Conservation (phyloP, 1,139 yeast species). For the Maudiozyma humilis region DNA sequence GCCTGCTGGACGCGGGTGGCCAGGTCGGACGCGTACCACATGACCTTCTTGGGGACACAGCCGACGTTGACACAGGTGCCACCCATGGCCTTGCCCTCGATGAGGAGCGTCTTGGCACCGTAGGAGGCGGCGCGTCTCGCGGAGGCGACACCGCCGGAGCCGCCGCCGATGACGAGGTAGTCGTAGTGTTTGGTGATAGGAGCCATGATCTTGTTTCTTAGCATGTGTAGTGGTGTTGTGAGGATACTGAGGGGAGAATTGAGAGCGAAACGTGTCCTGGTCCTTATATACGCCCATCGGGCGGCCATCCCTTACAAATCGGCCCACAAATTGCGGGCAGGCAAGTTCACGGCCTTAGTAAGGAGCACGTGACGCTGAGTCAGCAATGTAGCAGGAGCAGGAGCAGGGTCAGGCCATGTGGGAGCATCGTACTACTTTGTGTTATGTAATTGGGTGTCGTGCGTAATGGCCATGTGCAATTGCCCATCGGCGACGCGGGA, state of each 20-base stretch:
- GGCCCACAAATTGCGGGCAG: too few relatives aligned
- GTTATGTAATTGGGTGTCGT: too few relatives aligned
- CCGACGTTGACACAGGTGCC: conserved; percentile 99
- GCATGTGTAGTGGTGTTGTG: background rate
- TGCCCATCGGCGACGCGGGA: too few relatives aligned
- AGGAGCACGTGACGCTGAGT: too few relatives aligned
- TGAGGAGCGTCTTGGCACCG: conserved; percentile 78
- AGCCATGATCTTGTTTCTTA: conserved; percentile 11
- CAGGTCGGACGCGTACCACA: conserved; percentile 95
- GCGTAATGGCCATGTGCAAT: too few relatives aligned
- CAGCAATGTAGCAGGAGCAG: too few relatives aligned
- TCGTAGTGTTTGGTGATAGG: conserved; percentile 49
- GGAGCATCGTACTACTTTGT: too few relatives aligned
- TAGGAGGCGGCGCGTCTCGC: conserved; percentile 93
- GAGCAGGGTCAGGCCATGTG: too few relatives aligned
- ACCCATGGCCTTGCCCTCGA: conserved; percentile 78
- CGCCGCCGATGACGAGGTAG: conserved; percentile 95
- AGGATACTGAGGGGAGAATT: background rate
- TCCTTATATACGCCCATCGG: too few relatives aligned
- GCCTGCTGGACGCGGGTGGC: conserved; percentile 71
- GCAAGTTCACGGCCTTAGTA: too few relatives aligned
- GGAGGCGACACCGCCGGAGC: conserved; percentile 98
- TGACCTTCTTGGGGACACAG: conserved; percentile 96
- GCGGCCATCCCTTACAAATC: too few relatives aligned
- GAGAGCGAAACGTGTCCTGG: too few relatives aligned